phyloP scores from a whole-genome alignment of 2,329 filamentous ascomycete genomes.

The Trichoderma sp. region DNA sequence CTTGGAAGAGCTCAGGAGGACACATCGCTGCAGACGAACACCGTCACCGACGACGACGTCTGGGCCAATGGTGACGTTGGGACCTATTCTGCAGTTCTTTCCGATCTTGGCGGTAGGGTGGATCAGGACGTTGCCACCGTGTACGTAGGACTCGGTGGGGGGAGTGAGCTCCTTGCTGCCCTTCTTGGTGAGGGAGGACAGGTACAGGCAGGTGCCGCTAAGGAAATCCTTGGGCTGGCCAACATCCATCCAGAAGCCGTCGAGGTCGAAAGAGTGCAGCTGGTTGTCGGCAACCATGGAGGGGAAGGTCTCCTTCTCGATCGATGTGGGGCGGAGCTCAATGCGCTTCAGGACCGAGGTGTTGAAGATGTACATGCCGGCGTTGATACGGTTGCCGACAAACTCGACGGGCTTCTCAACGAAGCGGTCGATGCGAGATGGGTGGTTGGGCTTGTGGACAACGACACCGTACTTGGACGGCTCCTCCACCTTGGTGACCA shows the following conservation, averaged over 20 bases:
- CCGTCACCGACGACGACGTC: slow-evolving; percentile 91
- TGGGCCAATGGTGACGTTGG: slow-evolving; percentile 93
- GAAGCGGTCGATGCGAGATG: slow-evolving; percentile 93
- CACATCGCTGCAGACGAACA: slow-evolving; percentile 88
- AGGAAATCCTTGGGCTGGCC: slow-evolving; percentile 99
- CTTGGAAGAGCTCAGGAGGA: slow-evolving; percentile 83
- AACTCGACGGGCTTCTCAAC: slow-evolving; percentile 99
- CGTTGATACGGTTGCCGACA: slow-evolving; percentile 97
- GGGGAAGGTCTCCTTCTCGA: slow-evolving; percentile 98
- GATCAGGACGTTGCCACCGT: slow-evolving; percentile 93
- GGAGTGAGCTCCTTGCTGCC: slow-evolving; percentile 79
- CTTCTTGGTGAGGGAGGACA: slow-evolving; percentile 88
- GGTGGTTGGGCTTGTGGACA: slow-evolving; percentile 90
- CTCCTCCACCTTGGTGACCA: slow-evolving; percentile 98
- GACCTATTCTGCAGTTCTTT: slow-evolving; percentile 96
- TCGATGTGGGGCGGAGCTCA: slow-evolving; percentile 92
- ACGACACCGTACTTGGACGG: slow-evolving; percentile 98
- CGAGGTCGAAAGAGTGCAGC: slow-evolving; percentile 92
- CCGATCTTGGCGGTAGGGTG: slow-evolving; percentile 93
- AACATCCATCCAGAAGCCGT: slow-evolving; percentile 99
- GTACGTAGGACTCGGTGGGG: slow-evolving; percentile 71
- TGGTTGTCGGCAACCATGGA: slow-evolving; percentile 85
- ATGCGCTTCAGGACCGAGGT: slow-evolving; percentile 86
- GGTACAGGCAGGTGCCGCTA: slow-evolving; percentile 91
- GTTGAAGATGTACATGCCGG: slow-evolving; percentile 97